Evolutionary conservation across 2,329 filamentous ascomycete species (phyloP).

Genomic region (Botrytis squamosa): DNA sequence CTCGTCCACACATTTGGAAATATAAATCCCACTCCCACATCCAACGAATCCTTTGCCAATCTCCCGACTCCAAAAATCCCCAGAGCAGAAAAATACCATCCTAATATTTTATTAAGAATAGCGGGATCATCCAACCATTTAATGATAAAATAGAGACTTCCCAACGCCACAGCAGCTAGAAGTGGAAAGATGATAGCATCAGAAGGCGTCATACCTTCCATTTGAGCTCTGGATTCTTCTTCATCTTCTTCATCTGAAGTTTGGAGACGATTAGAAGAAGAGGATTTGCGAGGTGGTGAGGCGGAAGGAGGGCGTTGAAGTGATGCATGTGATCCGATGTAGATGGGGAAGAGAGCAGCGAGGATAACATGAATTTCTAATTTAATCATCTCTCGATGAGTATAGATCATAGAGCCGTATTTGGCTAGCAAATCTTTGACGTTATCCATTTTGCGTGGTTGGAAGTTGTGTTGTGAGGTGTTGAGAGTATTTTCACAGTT

Average conservation of each 20-base stretch:
- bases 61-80: conserved; percentile 75
- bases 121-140: conserved; percentile 82
- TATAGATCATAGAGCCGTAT: conserved; percentile 30
- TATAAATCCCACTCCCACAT: conserved; percentile 62
- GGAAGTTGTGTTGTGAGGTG: background rate
- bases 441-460: background rate
- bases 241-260: conserved; percentile 51
- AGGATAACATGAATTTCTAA: conserved; percentile 54
- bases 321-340: conserved; percentile 79
- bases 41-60: conserved; percentile 69
- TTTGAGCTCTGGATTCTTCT: conserved; percentile 53
- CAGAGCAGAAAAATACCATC: conserved; percentile 78
- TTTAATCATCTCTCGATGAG: conserved; percentile 30
- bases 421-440: conserved; percentile 29
- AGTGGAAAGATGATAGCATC: conserved; percentile 86
- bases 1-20: conserved; percentile 71
- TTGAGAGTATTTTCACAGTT: background rate
- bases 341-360: conserved; percentile 79
- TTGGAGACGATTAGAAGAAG: conserved; percentile 38
- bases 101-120: conserved; percentile 78
- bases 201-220: conserved; percentile 68
- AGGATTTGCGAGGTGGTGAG: conserved; percentile 45
- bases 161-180: conserved; percentile 68
- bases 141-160: conserved; percentile 81
- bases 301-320: conserved; percentile 82